phyloP scores from a whole-genome alignment of 306 rosid genomes.

The Citrullus amarus region DNA sequence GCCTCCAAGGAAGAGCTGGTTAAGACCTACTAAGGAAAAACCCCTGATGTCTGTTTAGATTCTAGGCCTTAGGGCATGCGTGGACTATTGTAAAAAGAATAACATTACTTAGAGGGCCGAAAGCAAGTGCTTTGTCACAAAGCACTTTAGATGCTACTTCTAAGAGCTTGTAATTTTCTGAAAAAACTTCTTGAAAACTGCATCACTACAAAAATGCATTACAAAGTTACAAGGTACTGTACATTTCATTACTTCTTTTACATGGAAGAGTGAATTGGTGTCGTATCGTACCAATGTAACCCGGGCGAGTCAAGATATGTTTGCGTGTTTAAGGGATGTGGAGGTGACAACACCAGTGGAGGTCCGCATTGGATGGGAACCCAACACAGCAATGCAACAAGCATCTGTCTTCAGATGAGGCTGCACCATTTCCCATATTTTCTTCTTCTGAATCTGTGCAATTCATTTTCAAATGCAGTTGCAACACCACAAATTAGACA shows the following conservation, averaged over 20 bases:
- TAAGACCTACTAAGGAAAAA: not conserved
- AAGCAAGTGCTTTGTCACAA: not conserved
- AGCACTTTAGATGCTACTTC: no score
- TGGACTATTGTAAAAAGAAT: no score
- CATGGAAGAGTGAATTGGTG: not conserved
- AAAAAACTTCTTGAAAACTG: not conserved
- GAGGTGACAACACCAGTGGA: conserved; percentile 36
- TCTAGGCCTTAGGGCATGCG: not conserved
- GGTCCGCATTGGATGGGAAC: conserved; percentile 39
- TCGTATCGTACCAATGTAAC: not conserved
- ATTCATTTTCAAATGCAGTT: no score
- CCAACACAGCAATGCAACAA: conserved; percentile 38
- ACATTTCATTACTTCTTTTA: not conserved
- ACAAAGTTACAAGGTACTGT: not conserved
- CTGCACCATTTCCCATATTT: conserved; percentile 59
- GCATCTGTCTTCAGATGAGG: conserved; percentile 60
- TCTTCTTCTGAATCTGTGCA: conserved; percentile 52
- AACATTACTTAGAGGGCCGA: not conserved
- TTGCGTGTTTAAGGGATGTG: not conserved
- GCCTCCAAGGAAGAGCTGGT: not conserved
- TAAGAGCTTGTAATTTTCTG: no score
- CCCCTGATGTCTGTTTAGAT: not conserved
- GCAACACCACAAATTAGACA: not conserved
- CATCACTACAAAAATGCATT: not conserved
- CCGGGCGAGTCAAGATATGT: not conserved